phyloP scores from a whole-genome alignment of 768 basidiomycete genomes.

The Mycena galericulata region DNA sequence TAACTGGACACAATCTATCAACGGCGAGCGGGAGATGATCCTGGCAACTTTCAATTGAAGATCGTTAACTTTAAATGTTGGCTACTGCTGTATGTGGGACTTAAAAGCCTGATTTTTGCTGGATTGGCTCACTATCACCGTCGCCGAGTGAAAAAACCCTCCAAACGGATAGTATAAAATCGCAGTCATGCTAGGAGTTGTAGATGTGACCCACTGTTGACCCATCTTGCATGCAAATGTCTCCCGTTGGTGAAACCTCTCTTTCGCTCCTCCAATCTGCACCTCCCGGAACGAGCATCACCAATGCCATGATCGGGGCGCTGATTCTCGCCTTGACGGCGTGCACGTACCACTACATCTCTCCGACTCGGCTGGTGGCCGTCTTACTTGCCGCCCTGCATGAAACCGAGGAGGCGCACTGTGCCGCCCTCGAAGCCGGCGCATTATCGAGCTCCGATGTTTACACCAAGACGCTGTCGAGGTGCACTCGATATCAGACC shows the following conservation, averaged over 20 bases:
- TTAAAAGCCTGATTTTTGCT: too few relatives aligned
- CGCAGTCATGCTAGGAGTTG: too few relatives aligned
- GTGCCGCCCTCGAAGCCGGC: conserved; percentile 9
- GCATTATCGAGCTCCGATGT: not conserved
- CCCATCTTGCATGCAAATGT: not conserved
- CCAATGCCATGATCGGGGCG: not conserved
- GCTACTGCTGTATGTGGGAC: too few relatives aligned
- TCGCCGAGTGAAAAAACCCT: too few relatives aligned
- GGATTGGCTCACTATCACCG: too few relatives aligned
- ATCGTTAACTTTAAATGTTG: too few relatives aligned
- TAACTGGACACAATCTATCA: too few relatives aligned
- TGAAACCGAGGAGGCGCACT: conserved; percentile 14
- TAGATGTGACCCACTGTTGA: not conserved
- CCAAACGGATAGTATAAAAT: not conserved
- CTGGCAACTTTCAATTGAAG: too few relatives aligned
- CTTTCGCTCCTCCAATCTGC: conserved; percentile 7
- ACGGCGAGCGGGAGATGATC: too few relatives aligned
- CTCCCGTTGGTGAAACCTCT: not conserved
- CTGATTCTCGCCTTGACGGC: not conserved
- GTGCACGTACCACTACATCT: not conserved
- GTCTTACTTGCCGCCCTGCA: not conserved
- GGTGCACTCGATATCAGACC: not conserved
- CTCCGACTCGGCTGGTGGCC: conserved; percentile 4
- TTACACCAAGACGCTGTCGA: conserved; percentile 11
- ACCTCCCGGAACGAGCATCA: not conserved